Evolutionary conservation across 768 basidiomycete species (phyloP), one percentile per base, ranked within the genome.

Genomic region (Mycena crocata): DNA sequence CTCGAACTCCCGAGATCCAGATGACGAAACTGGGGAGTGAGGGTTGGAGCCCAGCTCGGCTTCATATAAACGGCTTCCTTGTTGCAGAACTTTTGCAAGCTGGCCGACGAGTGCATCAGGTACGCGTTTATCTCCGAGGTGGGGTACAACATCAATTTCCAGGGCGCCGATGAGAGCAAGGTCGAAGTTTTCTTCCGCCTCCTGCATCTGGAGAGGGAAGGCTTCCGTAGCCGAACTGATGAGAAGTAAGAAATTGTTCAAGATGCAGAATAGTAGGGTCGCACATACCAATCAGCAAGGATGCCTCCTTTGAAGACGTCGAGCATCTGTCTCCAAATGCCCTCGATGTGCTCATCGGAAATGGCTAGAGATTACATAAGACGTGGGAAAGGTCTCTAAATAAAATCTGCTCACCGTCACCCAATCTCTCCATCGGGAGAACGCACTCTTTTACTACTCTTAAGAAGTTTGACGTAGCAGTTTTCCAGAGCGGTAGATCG

Each of bases 401-500:
- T 34, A 1, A 39, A 13, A 48, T 15, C 13, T 19, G 71, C 82
- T 54, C 42, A 91, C 91, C 82, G 62, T 83, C 73, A 21, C 81
- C 86, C 24, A 92, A 75, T 5, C 68, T 68, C 64, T 86, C 79
- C 55, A 94, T 79, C 61, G 85, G 86, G 28, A 75, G 67, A 1
- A 86, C 82, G 69, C 88, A 89, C 64, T 91, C 90, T 62, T 88
- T 92, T 46, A 94, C 90, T 34, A 94, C 85, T 17, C 83, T 82
- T 72, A 96, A 80, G 77, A 94, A 94, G 72, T 84, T 89, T 17
- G 84, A 86, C 2, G 93, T 95, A n/a, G 95, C 96, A 0, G 95
- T 96, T 80, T 96, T 96, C 97, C 97, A 99, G 3, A 99, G 80
- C 0, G 96, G 95, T 24, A 78, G 80, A 72, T 96, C 97, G 58